A percentile compares a stretch with the other conserved stretches of the same genome.
Evolutionary conservation across 2,329 filamentous ascomycete genomes (phyloP).

Genomic region (Periconia sp.): DNA sequence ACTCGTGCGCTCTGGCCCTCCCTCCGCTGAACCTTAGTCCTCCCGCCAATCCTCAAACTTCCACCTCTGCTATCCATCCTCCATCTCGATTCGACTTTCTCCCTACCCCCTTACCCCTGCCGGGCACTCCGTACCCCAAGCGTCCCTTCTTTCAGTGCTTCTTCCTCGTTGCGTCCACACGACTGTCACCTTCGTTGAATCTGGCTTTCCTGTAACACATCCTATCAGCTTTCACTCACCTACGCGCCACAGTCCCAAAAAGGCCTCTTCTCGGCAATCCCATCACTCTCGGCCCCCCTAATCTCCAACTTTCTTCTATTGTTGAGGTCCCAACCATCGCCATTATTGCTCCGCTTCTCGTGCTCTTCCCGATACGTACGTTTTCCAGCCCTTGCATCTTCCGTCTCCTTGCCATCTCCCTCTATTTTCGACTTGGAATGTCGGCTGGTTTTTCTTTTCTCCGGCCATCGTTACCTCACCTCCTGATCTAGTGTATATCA

Average conservation of each 20-base stretch:
- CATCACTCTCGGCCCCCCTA: background rate
- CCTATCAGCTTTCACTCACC: background rate
- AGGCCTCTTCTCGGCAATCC: background rate
- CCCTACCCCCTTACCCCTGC: background rate
- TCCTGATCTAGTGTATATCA: background rate
- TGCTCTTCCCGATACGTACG: background rate
- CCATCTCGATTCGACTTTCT: background rate
- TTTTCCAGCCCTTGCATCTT: background rate
- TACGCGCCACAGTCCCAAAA: background rate
- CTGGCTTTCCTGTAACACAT: background rate
- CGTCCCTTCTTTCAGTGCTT: background rate
- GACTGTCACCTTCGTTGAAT: background rate
- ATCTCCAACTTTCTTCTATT: background rate
- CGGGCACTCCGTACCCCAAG: background rate
- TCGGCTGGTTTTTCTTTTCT: background rate
- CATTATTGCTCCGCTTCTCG: background rate
- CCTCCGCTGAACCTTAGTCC: no score
- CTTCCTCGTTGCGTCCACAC: background rate
- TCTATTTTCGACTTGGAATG: background rate
- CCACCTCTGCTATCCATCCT: background rate
- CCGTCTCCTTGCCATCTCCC: background rate
- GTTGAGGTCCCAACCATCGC: background rate
- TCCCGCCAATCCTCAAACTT: background rate
- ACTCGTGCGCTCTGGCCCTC: no score
- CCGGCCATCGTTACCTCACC: background rate